phyloP scores from a whole-genome alignment of 2,329 filamentous ascomycete genomes.

The Stachybotrys chlorohalonatus region DNA sequence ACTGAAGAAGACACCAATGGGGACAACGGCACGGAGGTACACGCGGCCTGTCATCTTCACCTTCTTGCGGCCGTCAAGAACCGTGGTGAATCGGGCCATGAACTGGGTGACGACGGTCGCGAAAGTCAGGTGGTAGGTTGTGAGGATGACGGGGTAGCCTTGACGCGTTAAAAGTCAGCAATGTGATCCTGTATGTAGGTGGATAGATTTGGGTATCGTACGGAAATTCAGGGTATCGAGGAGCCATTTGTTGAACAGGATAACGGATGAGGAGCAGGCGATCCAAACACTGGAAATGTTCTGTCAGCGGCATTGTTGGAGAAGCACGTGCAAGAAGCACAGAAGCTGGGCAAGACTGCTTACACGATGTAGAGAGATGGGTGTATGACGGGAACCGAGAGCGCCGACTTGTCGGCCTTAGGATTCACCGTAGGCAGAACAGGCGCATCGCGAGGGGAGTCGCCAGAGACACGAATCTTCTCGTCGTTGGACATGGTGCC shows the following conservation, averaged over 20 bases:
- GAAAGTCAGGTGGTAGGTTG: constrained; percentile 91
- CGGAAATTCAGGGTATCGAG: constrained; percentile 75
- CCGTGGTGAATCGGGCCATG: constrained; percentile 77
- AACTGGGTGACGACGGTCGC: constrained; percentile 92
- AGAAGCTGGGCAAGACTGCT: constrained; percentile 16
- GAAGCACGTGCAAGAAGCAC: neutral
- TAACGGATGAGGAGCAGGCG: constrained; percentile 81
- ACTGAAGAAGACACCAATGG: constrained; percentile 93
- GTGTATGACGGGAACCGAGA: constrained; percentile 58
- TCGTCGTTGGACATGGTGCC: constrained; percentile 53
- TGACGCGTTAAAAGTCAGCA: constrained; percentile 8
- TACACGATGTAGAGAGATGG: constrained; percentile 78
- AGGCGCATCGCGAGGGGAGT: constrained; percentile 56
- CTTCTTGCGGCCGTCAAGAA: constrained; percentile 89
- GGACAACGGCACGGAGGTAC: constrained; percentile 87
- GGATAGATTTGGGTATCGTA: constrained; percentile 16
- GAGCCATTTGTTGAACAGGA: constrained; percentile 99
- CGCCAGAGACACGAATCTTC: constrained; percentile 77
- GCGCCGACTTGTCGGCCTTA: constrained; percentile 59
- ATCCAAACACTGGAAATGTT: constrained; percentile 68
- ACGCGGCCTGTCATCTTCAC: constrained; percentile 96
- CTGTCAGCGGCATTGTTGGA: neutral
- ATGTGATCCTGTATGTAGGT: no score
- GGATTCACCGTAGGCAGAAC: constrained; percentile 77
- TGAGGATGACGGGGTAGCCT: constrained; percentile 73